These are phyloP conservation scores for Blastobotrys peoriensis DNA, from an alignment of 805 yeast species.

Conservation along the genomic window DNA sequence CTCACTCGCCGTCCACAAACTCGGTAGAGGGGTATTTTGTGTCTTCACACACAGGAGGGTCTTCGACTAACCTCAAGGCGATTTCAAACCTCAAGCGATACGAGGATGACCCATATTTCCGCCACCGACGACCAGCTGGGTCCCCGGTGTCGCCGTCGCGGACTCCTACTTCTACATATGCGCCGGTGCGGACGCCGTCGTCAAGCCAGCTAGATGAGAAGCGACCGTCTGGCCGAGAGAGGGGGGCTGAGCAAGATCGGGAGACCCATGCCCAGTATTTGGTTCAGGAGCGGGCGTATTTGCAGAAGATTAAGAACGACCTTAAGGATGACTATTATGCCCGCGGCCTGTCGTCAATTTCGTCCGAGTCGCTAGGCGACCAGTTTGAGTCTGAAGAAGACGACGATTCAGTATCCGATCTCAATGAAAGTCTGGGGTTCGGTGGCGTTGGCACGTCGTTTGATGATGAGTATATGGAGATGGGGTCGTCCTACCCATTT, in stretches of 20 bases:
- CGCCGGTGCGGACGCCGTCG: constrained; percentile 23
- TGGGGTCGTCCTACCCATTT: constrained; percentile 17
- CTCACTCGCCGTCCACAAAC: neutral
- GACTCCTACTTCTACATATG: constrained; percentile 17
- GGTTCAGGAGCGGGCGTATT: constrained; percentile 62
- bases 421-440: constrained; percentile 23
- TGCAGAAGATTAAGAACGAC: constrained; percentile 56
- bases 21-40: neutral
- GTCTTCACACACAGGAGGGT: neutral
- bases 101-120: neutral
- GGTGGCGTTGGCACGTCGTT: constrained; percentile 30
- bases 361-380: constrained; percentile 24
- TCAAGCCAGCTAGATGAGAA: constrained; percentile 1
- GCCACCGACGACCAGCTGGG: neutral
- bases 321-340: constrained; percentile 66
- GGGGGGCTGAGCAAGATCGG: constrained; percentile 6
- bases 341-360: constrained; percentile 46
- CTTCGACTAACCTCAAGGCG: neutral
- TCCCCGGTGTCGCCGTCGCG: neutral
- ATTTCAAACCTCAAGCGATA: neutral
- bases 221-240: constrained; percentile 10
- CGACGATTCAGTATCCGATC: constrained; percentile 26
- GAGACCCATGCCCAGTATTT: constrained; percentile 38
- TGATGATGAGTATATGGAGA: constrained; percentile 27
- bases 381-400: constrained; percentile 29